Evolutionary conservation across 169 alveolate species (phyloP).

Genomic region (Babesia sp.): DNA sequence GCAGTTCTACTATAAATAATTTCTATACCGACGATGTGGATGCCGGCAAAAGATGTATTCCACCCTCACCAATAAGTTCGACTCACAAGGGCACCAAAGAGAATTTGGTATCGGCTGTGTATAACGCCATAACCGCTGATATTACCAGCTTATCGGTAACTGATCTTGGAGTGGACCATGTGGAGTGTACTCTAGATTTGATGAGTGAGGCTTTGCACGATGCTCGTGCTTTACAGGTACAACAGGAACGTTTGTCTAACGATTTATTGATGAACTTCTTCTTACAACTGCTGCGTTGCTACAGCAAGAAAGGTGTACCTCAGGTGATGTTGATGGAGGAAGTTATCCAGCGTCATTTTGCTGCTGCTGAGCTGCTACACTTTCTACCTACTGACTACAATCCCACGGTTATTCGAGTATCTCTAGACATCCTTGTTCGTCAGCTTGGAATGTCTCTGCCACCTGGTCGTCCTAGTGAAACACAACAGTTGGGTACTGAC

Average conservation of each 20-base stretch:
- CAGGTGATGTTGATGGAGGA: slow-evolving; percentile 42
- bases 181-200: slow-evolving; percentile 27
- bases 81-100: background rate
- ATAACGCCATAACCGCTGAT: slow-evolving; percentile 29
- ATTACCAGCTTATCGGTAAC: slow-evolving; percentile 6
- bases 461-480: background rate
- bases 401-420: slow-evolving; percentile 23
- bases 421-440: slow-evolving; percentile 18
- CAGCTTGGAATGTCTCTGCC: slow-evolving; percentile 26
- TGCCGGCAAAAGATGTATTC: background rate
- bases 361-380: slow-evolving; percentile 31
- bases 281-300: slow-evolving; percentile 36
- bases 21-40: slow-evolving; percentile 4
- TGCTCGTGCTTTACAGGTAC: slow-evolving; percentile 50
- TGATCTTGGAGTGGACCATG: slow-evolving; percentile 26
- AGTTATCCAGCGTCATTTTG: slow-evolving; percentile 51
- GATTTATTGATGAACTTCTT: slow-evolving; percentile 39
- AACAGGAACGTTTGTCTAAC: slow-evolving; percentile 39
- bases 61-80: background rate
- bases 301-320: slow-evolving; percentile 39
- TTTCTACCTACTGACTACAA: slow-evolving; percentile 25
- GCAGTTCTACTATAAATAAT: slow-evolving; percentile 6
- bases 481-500: slow-evolving; percentile 12
- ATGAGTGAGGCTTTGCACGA: slow-evolving; percentile 58
- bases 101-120: slow-evolving; percentile 7